phyloP scores from a whole-genome alignment of 1,284 basidiomycete species.

The Ceratobasidium sp. region DNA sequence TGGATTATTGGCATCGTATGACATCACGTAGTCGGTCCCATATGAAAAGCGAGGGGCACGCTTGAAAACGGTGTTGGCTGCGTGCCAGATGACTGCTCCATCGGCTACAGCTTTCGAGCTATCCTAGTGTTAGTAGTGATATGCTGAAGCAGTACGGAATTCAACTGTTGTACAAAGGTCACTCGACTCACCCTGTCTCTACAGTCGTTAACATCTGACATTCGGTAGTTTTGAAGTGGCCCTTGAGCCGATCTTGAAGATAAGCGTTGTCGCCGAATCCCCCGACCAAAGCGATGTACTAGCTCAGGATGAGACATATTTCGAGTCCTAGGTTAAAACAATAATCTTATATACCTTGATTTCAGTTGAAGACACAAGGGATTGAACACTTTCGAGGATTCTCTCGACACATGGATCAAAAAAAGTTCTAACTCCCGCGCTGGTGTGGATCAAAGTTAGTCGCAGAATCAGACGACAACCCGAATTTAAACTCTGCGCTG shows the following conservation, averaged over 20 bases:
- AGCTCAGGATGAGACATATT: no score
- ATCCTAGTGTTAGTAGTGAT: no score
- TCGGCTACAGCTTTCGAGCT: no score
- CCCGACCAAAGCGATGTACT: conserved; percentile 25
- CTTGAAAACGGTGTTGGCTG: no score
- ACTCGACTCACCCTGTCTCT: conserved; percentile 8
- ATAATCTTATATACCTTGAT: no score
- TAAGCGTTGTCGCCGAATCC: conserved; percentile 18
- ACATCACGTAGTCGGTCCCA: no score
- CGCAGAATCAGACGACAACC: background rate
- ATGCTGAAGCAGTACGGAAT: no score
- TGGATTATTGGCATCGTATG: background rate
- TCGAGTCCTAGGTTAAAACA: no score
- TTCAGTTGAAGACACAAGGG: no score
- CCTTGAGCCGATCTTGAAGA: background rate
- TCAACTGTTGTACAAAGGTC: no score
- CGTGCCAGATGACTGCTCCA: no score
- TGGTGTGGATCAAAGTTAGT: background rate
- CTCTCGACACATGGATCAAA: background rate
- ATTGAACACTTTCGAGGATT: background rate
- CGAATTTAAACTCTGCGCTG: background rate
- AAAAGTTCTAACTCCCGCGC: background rate
- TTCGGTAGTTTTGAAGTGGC: background rate
- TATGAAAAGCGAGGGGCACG: no score
- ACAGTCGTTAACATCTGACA: background rate